phyloP scores from a whole-genome alignment of 306 rosid genomes.

The Oxytropis ochrocephala region DNA sequence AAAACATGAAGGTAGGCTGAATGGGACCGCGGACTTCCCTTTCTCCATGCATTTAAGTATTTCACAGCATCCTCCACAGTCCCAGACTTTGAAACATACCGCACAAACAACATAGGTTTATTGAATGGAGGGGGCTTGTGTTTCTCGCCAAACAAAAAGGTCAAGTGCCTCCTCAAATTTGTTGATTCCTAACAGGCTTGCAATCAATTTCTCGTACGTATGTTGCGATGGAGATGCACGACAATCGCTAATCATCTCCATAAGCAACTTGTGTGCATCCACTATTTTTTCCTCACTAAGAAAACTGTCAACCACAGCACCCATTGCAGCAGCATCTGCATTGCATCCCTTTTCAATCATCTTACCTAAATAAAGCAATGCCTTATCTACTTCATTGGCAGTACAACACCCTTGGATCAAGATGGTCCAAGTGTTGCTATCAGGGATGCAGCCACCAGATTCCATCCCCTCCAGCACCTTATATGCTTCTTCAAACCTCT shows the following conservation, averaged over 20 bases:
- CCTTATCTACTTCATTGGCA: conserved; percentile 56
- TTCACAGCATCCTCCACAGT: conserved; percentile 71
- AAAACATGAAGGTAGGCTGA: conserved; percentile 57
- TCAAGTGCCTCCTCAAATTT: conserved; percentile 75
- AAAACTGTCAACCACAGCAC: conserved; percentile 56
- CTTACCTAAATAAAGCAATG: conserved; percentile 52
- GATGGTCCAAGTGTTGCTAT: conserved; percentile 86
- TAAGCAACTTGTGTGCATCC: conserved; percentile 52
- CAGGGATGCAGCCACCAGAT: conserved; percentile 66
- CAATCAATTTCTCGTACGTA: conserved; percentile 54
- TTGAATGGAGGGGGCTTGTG: conserved; percentile 55
- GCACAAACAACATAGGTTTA: conserved; percentile 37
- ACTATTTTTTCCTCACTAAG: conserved; percentile 42
- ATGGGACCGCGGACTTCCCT: conserved; percentile 30
- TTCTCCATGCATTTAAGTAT: conserved; percentile 47
- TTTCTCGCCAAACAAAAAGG: conserved; percentile 63
- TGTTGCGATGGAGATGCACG: conserved; percentile 68
- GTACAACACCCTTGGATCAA: conserved; percentile 85
- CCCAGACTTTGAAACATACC: conserved; percentile 66
- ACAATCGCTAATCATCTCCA: conserved; percentile 45
- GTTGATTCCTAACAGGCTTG: conserved; percentile 39
- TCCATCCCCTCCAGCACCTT: conserved; percentile 74
- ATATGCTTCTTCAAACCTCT: conserved; percentile 68
- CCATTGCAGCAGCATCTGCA: conserved; percentile 68
- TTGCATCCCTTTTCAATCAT: conserved; percentile 56